These are phyloP conservation scores for Ormosia emarginata DNA, from an alignment of 306 rosid species.

Conservation along the genomic window DNA sequence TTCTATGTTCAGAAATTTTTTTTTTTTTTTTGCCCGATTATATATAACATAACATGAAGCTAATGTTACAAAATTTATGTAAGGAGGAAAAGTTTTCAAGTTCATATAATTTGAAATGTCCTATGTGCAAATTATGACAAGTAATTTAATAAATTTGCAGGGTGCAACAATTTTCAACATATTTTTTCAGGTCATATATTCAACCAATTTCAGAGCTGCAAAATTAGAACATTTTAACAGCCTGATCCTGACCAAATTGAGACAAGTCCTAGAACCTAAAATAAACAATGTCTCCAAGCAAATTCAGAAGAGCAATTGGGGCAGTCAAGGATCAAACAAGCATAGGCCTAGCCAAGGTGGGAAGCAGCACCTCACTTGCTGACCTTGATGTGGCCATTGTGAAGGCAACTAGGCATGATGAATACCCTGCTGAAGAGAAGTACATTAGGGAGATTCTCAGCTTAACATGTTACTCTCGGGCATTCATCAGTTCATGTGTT, in stretches of 20 bases:
- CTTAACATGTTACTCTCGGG: slow-evolving; percentile 71
- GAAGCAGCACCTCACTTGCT: slow-evolving; percentile 52
- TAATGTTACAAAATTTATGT: not conserved
- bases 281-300: slow-evolving; percentile 51
- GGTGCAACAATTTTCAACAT: not conserved
- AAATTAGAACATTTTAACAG: not conserved
- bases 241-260: not conserved
- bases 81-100: not conserved
- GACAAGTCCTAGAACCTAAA: not conserved
- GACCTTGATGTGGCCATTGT: slow-evolving; percentile 89
- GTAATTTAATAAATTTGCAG: not conserved
- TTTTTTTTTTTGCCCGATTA: not conserved
- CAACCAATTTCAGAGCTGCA: not conserved
- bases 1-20: not conserved
- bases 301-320: slow-evolving; percentile 68
- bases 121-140: not conserved
- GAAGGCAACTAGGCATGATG: slow-evolving; percentile 79
- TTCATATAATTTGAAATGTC: not conserved
- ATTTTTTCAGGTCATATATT: not conserved
- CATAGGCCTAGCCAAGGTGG: slow-evolving; percentile 85
- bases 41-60: not conserved
- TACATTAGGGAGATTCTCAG: slow-evolving; percentile 66
- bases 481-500: slow-evolving; percentile 55
- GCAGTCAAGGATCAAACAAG: slow-evolving; percentile 93
- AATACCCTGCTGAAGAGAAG: slow-evolving; percentile 68